phyloP scores from a whole-genome alignment of 768 basidiomycete species.

The Symmetrospora coprosmae region DNA sequence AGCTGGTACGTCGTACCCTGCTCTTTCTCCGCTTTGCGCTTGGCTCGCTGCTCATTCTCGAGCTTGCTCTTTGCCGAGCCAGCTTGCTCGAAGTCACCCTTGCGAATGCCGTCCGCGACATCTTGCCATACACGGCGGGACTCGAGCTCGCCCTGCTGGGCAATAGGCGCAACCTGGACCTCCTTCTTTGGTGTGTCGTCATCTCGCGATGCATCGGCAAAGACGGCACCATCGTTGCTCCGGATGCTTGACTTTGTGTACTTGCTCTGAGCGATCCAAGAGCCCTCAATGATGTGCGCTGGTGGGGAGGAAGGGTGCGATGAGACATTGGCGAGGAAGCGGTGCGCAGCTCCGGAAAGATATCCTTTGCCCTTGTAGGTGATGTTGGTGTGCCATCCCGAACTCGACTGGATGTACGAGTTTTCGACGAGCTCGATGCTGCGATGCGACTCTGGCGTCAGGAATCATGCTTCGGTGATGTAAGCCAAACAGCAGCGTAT shows the following conservation, averaged over 20 bases:
- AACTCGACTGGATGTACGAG: constrained; percentile 58
- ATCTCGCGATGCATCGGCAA: constrained; percentile 48
- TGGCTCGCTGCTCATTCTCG: constrained; percentile 89
- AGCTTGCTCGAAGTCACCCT: constrained; percentile 83
- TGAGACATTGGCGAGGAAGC: constrained; percentile 60
- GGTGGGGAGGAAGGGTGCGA: constrained; percentile 35
- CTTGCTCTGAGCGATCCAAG: constrained; percentile 53
- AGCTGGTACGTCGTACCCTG: constrained; percentile 54
- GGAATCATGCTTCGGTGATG: constrained; percentile 45
- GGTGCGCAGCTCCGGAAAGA: constrained; percentile 81
- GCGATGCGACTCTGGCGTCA: constrained; percentile 54
- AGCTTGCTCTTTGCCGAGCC: constrained; percentile 75
- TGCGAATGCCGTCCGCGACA: constrained; percentile 79
- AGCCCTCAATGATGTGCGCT: constrained; percentile 56
- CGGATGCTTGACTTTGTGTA: constrained; percentile 32
- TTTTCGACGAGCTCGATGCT: constrained; percentile 69
- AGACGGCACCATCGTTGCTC: constrained; percentile 48
- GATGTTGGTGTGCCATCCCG: constrained; percentile 46
- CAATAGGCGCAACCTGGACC: constrained; percentile 50
- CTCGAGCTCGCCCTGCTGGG: constrained; percentile 61
- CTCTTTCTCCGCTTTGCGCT: constrained; percentile 63
- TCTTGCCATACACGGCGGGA: constrained; percentile 67
- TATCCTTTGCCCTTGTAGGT: constrained; percentile 93
- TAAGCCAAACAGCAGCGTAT: background rate
- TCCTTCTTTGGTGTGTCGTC: constrained; percentile 51